Percentiles rank a stretch among this genome's conserved stretches.
Conservation (phyloP, 148 eudicot genomes). For the Salicornia ramosissima region DNA sequence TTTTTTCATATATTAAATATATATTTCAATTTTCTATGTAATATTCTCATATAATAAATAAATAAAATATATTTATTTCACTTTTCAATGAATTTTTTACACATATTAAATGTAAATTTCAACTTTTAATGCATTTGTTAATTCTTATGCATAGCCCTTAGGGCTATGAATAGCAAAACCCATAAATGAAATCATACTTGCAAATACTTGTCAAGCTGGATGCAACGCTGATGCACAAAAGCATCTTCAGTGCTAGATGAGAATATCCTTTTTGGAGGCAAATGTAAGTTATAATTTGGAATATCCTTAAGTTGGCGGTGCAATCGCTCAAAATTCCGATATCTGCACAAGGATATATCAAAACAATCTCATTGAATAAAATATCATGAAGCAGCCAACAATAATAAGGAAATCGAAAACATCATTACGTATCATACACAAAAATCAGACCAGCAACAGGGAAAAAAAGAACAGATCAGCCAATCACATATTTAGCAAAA, state of each 20-base stretch:
- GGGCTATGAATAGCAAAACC: too few relatives aligned
- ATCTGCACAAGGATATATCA: constrained; percentile 44
- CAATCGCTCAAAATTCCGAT: constrained; percentile 86
- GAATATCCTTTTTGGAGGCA: constrained; percentile 99
- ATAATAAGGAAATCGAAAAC: not conserved
- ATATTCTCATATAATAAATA: too few relatives aligned
- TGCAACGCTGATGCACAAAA: constrained; percentile 97
- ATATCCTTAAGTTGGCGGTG: constrained; percentile 95
- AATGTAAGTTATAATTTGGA: constrained; percentile 83
- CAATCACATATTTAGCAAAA: not conserved
- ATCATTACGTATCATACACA: not conserved
- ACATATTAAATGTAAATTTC: too few relatives aligned
- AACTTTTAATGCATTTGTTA: too few relatives aligned
- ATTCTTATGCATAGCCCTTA: too few relatives aligned
- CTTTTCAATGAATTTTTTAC: too few relatives aligned
- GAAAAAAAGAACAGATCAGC: not conserved
- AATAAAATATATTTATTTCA: too few relatives aligned
- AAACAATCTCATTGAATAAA: constrained; percentile 11
- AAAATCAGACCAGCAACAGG: constrained; percentile 4
- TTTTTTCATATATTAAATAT: too few relatives aligned
- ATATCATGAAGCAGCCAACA: not conserved
- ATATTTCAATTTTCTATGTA: too few relatives aligned
- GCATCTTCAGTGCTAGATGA: constrained; percentile 98
- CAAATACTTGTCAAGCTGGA: constrained; percentile 91
- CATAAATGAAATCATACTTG: constrained; percentile 45